Evolutionary conservation across 768 basidiomycete species (phyloP), one percentile per base, ranked within the genome.

Genomic region (Suillus ampliporus): DNA sequence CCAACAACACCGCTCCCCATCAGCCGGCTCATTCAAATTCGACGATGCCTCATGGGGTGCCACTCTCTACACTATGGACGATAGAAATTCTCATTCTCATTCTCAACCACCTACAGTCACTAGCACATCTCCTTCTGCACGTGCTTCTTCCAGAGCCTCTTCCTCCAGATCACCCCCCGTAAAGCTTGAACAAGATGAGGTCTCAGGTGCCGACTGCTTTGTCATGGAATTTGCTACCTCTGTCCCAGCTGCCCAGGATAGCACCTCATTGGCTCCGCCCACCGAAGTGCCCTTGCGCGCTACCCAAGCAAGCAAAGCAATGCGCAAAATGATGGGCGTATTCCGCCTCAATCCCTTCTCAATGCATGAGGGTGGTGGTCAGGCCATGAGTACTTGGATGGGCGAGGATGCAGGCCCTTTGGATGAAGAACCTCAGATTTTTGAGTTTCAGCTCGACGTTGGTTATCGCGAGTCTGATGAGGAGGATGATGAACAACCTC

Each of bases 311-410:
- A 81, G 83, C 64, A 81, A 83, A 51, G 81, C 84, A 48, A 91
- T 91, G 91, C 84, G 87, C 59, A 77, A 79, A 53, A 86, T 91
- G 86, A 93, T 93, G 91, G 84, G 85, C 47, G 85, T 87, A 23
- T 90, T 92, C 72, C 83, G 91, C 9, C 81, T 92, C 67, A 89
- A 92, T 73, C 90, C 89, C 0, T 92, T 92, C 67, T 83, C 89
- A 26, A 85, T 87, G 77, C 86, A 89, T 65, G 84, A 79, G 62
- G 81, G 79, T 35, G 70, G 73, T 4, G 77, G 80, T 43, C 80
- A 80, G 52, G 78, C 80, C 5, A 63, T 75, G 3, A 74, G 79
- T 7, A 75, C 80, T 9, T 84, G 82, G 81, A 77, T 74, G 11
- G 79, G 80, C 60, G 81, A 83, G 58, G 83, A 85, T 58, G 83